Conservation (phyloP, 2,329 filamentous ascomycete genomes). For the Aspergillus latus region DNA sequence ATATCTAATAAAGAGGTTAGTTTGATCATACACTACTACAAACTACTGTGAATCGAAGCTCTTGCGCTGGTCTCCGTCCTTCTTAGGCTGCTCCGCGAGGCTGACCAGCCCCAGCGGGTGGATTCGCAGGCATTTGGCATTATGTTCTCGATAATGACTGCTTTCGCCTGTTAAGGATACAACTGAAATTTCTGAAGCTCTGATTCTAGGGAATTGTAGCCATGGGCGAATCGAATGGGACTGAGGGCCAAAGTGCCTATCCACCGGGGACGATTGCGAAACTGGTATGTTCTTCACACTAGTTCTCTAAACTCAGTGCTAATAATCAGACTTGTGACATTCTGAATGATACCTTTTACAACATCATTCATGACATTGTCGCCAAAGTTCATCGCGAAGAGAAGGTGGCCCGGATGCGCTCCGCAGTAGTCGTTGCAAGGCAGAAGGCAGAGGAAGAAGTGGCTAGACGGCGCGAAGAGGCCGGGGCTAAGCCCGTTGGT, state of each 20-base stretch:
- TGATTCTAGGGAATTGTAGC: background rate
- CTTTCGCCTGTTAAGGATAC: too few species aligned
- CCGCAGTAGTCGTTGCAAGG: constrained; percentile 46
- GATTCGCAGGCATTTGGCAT: too few species aligned
- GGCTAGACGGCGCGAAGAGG: constrained; percentile 30
- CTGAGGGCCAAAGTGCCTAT: constrained; percentile 28
- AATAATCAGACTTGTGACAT: constrained; percentile 46
- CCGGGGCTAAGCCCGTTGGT: constrained; percentile 33
- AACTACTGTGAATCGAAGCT: background rate
- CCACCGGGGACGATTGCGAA: constrained; percentile 42
- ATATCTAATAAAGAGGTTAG: background rate
- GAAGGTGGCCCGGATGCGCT: constrained; percentile 60
- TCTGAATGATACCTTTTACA: constrained; percentile 59
- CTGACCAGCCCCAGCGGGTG: too few species aligned
- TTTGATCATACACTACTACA: background rate
- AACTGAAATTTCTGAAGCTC: too few species aligned
- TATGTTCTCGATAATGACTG: background rate
- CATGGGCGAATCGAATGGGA: constrained; percentile 34
- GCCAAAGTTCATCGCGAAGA: constrained; percentile 60
- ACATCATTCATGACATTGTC: constrained; percentile 61
- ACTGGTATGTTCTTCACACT: constrained; percentile 33
- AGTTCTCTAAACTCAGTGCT: constrained; percentile 15
- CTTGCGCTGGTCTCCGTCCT: too few species aligned
- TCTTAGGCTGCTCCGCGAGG: too few species aligned
- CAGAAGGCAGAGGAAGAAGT: constrained; percentile 46